Evolutionary conservation across 2,329 filamentous ascomycete species (phyloP), one percentile per base, ranked within the genome.

Genomic region (Coniochaeta hoffmannii): DNA sequence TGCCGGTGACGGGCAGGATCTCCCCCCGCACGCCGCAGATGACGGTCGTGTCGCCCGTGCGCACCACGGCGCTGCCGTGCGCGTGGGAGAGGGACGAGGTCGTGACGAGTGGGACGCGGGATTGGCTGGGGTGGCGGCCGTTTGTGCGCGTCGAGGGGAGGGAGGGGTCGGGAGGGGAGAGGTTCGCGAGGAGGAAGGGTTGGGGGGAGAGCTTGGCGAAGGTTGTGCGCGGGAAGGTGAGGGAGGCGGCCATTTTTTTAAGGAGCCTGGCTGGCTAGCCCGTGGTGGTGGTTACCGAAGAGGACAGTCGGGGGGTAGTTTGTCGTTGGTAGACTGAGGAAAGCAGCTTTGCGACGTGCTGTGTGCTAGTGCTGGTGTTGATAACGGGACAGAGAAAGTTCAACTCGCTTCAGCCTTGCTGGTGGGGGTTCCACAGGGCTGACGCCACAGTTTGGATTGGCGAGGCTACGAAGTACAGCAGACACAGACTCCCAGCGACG

Each of bases 1-100:
- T 89, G 67, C 90, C 85, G 52, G 81, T 79, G 2, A 88, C 86
- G 50, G 86, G 78, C 26, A 99, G 76, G 7, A 96, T 86, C 73
- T 99, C 94, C 53, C 81, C 92, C 46, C 93, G 85, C 19, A 99
- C 85, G 56, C 93, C 94, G 68, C 92, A 97, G 35, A 99, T 92
- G n/a, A 92, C 90, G 1, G 90, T 91, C 1, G 93, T 97, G 69
- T 95, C 90, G 50, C 94, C 94, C 53, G 89, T 77, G 34, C 94
- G 84, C 52, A 97, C 88, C 0, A 97, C 87, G 1, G 93, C 88
- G 64, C 90, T 95, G 53, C 94, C 94, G 67, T 96, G 87, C 55
- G 90, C 88, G 69, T 99, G 91, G 0, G 90, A 89, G 52, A 99
- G 77, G 22, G 90, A 94, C 26, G 89, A 88, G 0, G 85, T 84